Base-by-base conservation (phyloP, 169 alveolate genomes). In the Cryptosporidium xiaoi region DNA sequence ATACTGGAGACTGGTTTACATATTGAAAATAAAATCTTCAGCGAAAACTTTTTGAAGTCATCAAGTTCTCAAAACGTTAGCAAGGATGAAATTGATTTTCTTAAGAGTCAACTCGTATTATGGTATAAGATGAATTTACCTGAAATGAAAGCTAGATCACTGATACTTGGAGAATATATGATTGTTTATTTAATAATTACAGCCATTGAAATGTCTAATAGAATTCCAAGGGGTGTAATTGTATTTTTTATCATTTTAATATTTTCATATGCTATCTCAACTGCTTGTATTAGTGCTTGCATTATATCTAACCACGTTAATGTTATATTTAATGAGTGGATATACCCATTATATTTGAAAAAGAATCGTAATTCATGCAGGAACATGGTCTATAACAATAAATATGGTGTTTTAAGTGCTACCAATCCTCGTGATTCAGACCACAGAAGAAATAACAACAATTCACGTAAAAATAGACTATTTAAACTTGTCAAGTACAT, bases 71-170 rank as follows among this genome's bases (percentile, higher is more conserved):
- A 69, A 31, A 50, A 64, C 3, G 56, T 16, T 0, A 51, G 50
- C 16, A 69, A 20, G 29, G 67, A 51, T n/a, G 83, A 69, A 24
- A 51, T 69, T 3, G 51, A 33, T n/a, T 69, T 69, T 20, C 40
- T 69, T 7, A 53, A 69, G 18, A 69, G 13, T n/a, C 83, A 69
- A 24, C 36, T 69, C 40, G 2, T 31, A 8, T 27, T 1, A 13
- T 77, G 87, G 87, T 77, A 44, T n/a, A 60, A 60, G 13, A 58
- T 68, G 77, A 77, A 77, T 46, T 77, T 60, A 12, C 12, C n/a
- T 13, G 64, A 60, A 36, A 24, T 77, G 5, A 77, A 77, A 40
- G 18, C 65, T 77, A 68, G 64, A 46, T 77, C 87, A 40, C 15
- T 77, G 13, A 40, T 62, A 12, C 64, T 77, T 40, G 87, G 87